Evolutionary conservation across 352 stramenopile species (phyloP).

Genomic region (Phytophthora hybrid): DNA sequence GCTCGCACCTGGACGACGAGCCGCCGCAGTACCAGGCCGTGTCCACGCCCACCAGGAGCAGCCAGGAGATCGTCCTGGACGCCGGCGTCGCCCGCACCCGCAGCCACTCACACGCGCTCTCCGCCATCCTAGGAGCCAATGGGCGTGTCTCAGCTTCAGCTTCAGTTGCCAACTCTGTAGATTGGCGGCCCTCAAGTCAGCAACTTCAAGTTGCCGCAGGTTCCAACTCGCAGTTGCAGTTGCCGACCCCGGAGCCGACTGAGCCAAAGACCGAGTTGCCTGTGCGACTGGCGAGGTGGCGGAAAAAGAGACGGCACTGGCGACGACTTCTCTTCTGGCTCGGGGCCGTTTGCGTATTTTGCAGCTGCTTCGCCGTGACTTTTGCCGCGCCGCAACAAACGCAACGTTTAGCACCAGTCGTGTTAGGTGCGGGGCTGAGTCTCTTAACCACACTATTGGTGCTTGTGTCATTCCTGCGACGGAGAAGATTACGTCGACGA

Average conservation of each 20-base stretch:
- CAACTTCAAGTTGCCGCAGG: constrained; percentile 14
- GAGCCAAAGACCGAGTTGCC: constrained; percentile 46
- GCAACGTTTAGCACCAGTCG: constrained; percentile 53
- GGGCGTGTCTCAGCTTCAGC: constrained; percentile 17
- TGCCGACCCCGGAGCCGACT: constrained; percentile 13
- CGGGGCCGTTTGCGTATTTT: constrained; percentile 36
- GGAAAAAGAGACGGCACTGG: constrained; percentile 32
- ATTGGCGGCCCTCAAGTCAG: constrained; percentile 37
- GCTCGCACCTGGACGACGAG: neutral
- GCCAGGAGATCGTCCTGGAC: constrained; percentile 23
- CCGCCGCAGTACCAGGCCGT: constrained; percentile 49
- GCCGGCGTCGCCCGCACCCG: constrained; percentile 21
- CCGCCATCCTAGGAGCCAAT: constrained; percentile 47
- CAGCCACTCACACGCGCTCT: constrained; percentile 59
- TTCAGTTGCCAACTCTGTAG: constrained; percentile 15
- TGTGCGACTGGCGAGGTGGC: constrained; percentile 39
- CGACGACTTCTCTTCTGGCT: constrained; percentile 43
- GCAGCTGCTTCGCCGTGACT: constrained; percentile 52
- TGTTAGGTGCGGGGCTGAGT: constrained; percentile 59
- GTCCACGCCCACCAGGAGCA: constrained; percentile 36
- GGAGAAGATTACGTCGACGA: constrained; percentile 45
- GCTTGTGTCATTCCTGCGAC: constrained; percentile 59
- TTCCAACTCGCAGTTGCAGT: constrained; percentile 15
- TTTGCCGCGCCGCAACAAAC: constrained; percentile 51
- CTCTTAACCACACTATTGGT: constrained; percentile 60